phyloP scores from a whole-genome alignment of 2,329 filamentous ascomycete species.

The Xylaria digitata region DNA sequence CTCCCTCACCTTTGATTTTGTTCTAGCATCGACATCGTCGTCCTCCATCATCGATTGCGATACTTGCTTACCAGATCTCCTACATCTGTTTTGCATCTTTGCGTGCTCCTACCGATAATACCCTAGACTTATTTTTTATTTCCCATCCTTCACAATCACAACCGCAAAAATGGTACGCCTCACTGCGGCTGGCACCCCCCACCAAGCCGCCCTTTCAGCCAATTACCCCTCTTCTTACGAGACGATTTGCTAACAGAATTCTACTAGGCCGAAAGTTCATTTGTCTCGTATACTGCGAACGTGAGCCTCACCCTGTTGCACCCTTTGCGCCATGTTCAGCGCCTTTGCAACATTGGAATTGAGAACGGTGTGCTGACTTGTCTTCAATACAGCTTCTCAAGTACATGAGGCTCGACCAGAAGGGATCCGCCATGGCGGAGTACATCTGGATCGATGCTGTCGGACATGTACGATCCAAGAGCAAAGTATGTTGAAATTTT shows the following conservation, averaged over 20 bases:
- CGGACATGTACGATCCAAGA: constrained; percentile 91
- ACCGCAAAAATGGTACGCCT: constrained; percentile 49
- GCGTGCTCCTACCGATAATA: constrained; percentile 7
- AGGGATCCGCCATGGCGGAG: constrained; percentile 89
- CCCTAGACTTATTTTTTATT: constrained; percentile 30
- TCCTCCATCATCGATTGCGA: background rate
- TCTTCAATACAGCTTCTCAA: constrained; percentile 77
- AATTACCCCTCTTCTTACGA: constrained; percentile 50
- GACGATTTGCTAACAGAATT: constrained; percentile 52
- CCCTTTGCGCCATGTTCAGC: constrained; percentile 34
- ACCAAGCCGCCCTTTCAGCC: constrained; percentile 42
- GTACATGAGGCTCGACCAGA: constrained; percentile 91
- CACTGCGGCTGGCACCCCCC: constrained; percentile 44
- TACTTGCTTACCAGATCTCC: constrained; percentile 7
- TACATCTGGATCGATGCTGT: constrained; percentile 94
- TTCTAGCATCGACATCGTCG: constrained; percentile 13
- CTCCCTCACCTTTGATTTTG: constrained; percentile 24
- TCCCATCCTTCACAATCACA: constrained; percentile 31
- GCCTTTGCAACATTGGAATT: background rate
- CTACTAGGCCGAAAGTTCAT: constrained; percentile 54
- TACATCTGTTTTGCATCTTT: background rate
- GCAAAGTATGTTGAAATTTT: constrained; percentile 76
- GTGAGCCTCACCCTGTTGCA: constrained; percentile 39
- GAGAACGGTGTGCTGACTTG: constrained; percentile 37
- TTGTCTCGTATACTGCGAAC: constrained; percentile 51